Percentiles rank a stretch among this genome's conserved stretches.
Evolutionary conservation across 306 rosid genomes (phyloP).

Genomic region (Vachellia pachyceras): DNA sequence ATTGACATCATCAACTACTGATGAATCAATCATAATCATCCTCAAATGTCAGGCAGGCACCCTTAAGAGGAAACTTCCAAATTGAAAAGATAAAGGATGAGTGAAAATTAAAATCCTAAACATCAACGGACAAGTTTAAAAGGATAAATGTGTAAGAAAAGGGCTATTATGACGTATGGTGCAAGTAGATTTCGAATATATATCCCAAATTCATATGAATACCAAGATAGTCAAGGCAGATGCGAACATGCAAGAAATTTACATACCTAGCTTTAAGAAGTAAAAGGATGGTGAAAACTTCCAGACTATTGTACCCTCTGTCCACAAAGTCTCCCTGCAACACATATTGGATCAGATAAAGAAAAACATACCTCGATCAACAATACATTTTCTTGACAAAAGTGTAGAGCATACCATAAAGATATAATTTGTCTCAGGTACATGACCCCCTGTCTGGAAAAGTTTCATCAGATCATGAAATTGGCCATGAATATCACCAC

Average conservation of each 20-base stretch:
- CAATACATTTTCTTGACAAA: conserved; percentile 4
- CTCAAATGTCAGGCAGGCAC: neutral
- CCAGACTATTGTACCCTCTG: conserved; percentile 98
- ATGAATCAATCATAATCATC: neutral
- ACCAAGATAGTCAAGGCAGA: conserved; percentile 22
- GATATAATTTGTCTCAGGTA: conserved; percentile 94
- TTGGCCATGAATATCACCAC: conserved; percentile 98
- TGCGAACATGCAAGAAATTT: conserved; percentile 16
- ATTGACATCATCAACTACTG: neutral
- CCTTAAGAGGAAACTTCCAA: neutral
- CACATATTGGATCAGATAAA: conserved; percentile 35
- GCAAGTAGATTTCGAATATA: neutral
- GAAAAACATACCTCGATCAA: conserved; percentile 15
- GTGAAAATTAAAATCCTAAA: neutral
- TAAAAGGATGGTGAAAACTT: conserved; percentile 97
- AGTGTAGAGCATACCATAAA: conserved; percentile 68
- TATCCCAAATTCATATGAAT: conserved; percentile 12
- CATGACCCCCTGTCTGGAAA: conserved; percentile 98
- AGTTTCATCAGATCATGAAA: conserved; percentile 97
- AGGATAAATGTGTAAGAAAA: conserved; percentile 8
- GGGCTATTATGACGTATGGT: neutral
- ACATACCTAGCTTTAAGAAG: conserved; percentile 95
- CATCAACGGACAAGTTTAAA: neutral
- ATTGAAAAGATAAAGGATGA: neutral
- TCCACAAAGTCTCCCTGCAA: conserved; percentile 97